Base-by-base conservation (phyloP, 805 yeast species). In the Soucietia sequanensis region DNA sequence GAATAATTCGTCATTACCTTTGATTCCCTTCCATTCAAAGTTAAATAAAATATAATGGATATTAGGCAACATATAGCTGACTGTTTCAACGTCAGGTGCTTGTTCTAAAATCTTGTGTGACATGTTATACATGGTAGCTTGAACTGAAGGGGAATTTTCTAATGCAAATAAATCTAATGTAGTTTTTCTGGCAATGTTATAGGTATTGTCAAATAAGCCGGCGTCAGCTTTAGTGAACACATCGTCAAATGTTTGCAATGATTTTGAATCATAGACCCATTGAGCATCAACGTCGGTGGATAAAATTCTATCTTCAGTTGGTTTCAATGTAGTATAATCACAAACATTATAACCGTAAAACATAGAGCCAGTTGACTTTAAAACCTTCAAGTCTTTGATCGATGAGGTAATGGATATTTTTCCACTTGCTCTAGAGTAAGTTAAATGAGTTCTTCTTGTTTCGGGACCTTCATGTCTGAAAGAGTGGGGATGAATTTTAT, bases 101-200 rank as follows among this genome's bases (percentile, higher is more conserved):
- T 51, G 54, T 32, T 65, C 69, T 55, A 90, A 73, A 44, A 90
- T 86, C 43, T 76, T 79, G 44, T 78, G 72, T 25, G 85, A 75
- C 93, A 90, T 90, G 73, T 88, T 85, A 72, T 78, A 90, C 96
- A 90, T 91, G 39, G 96, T 90, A 30, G 95, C 96, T 69, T 90
- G 97, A 30, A 90, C 97, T 17, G 95, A 84, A n/a, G 96, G 79
- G 7, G 95, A 86, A 61, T 86, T 79, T 62, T 90, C 96, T 33
- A 75, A 60, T 12, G 96, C 96, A 62, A 90, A 90, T 39, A 73
- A 71, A 35, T 78, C 82, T 50, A 89, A 72, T 1, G 96, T 88
- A 50, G 77, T 73, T 25, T 67, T 68, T 51, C 87, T 75, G 13
- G 87, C 93, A 10, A 58, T 53, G n/a, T 67, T 57, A 60, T 73